phyloP scores from a whole-genome alignment of 352 stramenopile genomes.

The Pythium apleroticum region DNA sequence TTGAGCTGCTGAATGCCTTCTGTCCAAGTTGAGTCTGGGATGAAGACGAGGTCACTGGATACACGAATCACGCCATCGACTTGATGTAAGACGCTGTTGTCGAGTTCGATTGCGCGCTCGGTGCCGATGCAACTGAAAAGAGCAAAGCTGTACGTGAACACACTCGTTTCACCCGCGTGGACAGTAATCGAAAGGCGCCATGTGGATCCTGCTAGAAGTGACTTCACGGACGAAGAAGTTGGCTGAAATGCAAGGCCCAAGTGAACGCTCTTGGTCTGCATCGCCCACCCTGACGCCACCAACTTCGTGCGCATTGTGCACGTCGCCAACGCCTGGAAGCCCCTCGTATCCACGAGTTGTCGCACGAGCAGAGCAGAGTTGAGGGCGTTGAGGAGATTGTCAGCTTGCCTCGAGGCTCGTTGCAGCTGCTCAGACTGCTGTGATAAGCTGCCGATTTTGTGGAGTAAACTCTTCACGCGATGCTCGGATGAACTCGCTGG shows the following conservation, averaged over 20 bases:
- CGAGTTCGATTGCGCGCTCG: constrained; percentile 14
- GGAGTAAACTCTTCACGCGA: constrained; percentile 18
- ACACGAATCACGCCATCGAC: constrained; percentile 12
- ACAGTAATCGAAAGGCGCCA: constrained; percentile 18
- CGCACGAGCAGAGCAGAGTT: constrained; percentile 51
- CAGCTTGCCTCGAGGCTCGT: constrained; percentile 36
- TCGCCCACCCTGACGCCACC: constrained; percentile 12
- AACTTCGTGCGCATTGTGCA: constrained; percentile 15
- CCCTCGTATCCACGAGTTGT: constrained; percentile 15
- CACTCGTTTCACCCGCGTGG: neutral
- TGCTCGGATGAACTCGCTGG: constrained; percentile 1
- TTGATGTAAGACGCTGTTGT: constrained; percentile 19
- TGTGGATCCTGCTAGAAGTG: neutral
- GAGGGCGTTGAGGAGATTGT: constrained; percentile 38
- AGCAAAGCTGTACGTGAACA: constrained; percentile 17
- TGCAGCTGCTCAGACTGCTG: constrained; percentile 1
- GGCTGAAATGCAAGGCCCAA: constrained; percentile 6
- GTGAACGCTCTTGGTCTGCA: constrained; percentile 12
- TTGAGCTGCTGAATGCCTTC: neutral
- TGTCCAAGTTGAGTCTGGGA: neutral
- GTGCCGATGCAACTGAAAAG: constrained; percentile 13
- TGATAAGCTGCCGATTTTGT: constrained; percentile 18
- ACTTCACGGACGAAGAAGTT: neutral
- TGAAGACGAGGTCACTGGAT: constrained; percentile 19
- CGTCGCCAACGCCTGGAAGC: constrained; percentile 3